A percentile compares a stretch with the other conserved stretches of the same genome.
These are phyloP conservation scores for Tricholoma saponaceum DNA, from an alignment of 768 basidiomycete genomes.

Conservation along the genomic window DNA sequence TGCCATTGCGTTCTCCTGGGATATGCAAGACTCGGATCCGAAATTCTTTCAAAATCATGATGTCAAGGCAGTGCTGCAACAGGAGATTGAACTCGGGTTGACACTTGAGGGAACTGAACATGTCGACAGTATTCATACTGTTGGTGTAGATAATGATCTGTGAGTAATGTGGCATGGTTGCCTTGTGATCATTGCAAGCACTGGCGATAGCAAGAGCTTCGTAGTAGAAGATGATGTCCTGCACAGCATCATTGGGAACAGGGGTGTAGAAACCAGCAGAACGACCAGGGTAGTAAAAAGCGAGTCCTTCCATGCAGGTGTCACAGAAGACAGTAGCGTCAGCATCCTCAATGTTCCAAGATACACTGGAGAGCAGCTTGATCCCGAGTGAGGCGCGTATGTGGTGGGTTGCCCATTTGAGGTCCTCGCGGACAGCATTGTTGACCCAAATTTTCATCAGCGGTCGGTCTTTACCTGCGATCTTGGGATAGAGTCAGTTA, in stretches of 20 bases:
- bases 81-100: slow-evolving; percentile 16
- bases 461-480: slow-evolving; percentile 14
- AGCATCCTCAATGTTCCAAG: slow-evolving; percentile 13
- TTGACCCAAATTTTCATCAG: slow-evolving; percentile 21
- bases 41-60: slow-evolving; percentile 5
- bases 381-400: slow-evolving; percentile 15
- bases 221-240: slow-evolving; percentile 19
- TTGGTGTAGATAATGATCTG: slow-evolving; percentile 17
- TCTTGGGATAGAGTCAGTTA: slow-evolving; percentile 26
- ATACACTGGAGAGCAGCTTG: slow-evolving; percentile 13
- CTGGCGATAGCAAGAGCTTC: slow-evolving; percentile 15
- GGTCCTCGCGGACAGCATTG: slow-evolving; percentile 9
- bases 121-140: too few species aligned
- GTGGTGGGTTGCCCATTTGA: slow-evolving; percentile 29
- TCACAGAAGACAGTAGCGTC: neutral
- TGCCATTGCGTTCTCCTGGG: slow-evolving; percentile 16
- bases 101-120: too few species aligned
- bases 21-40: slow-evolving; percentile 13
- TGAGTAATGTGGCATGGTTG: neutral
- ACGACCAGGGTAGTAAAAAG: slow-evolving; percentile 15
- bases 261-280: slow-evolving; percentile 10
- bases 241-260: neutral
- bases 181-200: neutral
- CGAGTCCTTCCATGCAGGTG: slow-evolving; percentile 9
- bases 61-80: slow-evolving; percentile 11